Conservation (phyloP, 2,329 filamentous ascomycete genomes). For the Helotiales sp. region DNA sequence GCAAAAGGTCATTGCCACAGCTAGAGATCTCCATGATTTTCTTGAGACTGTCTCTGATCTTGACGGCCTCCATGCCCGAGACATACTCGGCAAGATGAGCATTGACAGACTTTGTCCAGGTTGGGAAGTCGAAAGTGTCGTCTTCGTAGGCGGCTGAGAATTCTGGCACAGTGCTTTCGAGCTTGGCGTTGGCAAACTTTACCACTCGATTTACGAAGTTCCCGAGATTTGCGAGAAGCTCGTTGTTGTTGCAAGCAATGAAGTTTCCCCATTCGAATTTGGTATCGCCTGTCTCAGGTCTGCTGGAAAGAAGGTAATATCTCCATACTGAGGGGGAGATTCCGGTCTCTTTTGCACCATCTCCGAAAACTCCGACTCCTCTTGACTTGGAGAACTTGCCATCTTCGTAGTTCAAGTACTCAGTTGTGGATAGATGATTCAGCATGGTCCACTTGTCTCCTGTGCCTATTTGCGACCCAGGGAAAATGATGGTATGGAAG, state of each 20-base stretch:
- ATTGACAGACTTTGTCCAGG: slow-evolving; percentile 57
- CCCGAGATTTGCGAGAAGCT: slow-evolving; percentile 72
- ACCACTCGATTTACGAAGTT: slow-evolving; percentile 75
- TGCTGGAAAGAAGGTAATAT: slow-evolving; percentile 83
- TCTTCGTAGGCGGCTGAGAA: slow-evolving; percentile 54
- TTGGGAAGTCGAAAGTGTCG: slow-evolving; percentile 50
- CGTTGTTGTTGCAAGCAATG: slow-evolving; percentile 83
- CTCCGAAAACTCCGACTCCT: slow-evolving; percentile 88
- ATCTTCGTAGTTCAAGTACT: slow-evolving; percentile 85
- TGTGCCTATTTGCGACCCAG: slow-evolving; percentile 81
- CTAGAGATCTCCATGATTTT: slow-evolving; percentile 68
- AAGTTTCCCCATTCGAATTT: slow-evolving; percentile 90
- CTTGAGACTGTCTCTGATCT: slow-evolving; percentile 65
- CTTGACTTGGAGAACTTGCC: slow-evolving; percentile 94
- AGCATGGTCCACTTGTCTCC: slow-evolving; percentile 86
- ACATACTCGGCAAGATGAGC: slow-evolving; percentile 66
- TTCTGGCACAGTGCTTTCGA: slow-evolving; percentile 65
- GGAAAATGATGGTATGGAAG: slow-evolving; percentile 92
- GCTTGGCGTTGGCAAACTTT: slow-evolving; percentile 76
- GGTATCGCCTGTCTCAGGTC: slow-evolving; percentile 82
- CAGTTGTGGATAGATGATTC: slow-evolving; percentile 84
- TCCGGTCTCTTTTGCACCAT: slow-evolving; percentile 83
- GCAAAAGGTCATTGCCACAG: slow-evolving; percentile 58
- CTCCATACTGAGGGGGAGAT: slow-evolving; percentile 87
- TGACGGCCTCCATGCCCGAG: slow-evolving; percentile 67